Percentiles rank a stretch among this genome's conserved stretches.
phyloP scores from a whole-genome alignment of 495 filamentous ascomycete genomes.

The Penicillium mononematosum region DNA sequence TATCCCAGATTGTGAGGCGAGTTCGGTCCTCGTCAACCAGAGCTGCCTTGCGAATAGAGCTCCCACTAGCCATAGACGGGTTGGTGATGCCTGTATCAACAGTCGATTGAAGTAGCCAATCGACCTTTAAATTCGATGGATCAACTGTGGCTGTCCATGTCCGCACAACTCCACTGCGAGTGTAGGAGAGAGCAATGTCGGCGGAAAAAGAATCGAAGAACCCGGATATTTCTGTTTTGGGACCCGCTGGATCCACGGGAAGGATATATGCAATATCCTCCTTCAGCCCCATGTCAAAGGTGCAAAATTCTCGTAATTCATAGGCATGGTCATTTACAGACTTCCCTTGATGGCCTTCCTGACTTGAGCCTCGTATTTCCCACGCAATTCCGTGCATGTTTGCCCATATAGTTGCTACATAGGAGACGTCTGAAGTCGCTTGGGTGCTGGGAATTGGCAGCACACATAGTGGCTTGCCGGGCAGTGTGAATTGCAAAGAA shows the following conservation, averaged over 20 bases:
- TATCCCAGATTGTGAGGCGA: conserved; percentile 91
- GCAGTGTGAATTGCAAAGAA: conserved; percentile 56
- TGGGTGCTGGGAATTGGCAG: conserved; percentile 69
- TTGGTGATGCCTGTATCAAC: conserved; percentile 76
- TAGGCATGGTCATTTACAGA: conserved; percentile 25
- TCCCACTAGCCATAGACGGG: conserved; percentile 79
- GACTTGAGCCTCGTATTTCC: conserved; percentile 59
- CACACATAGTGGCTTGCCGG: conserved; percentile 78
- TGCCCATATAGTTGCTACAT: conserved; percentile 80
- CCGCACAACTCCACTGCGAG: conserved; percentile 66
- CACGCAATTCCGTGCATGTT: conserved; percentile 83
- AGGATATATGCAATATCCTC: conserved; percentile 80
- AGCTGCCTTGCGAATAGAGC: conserved; percentile 82
- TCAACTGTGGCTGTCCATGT: conserved; percentile 86
- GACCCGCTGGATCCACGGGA: conserved; percentile 87
- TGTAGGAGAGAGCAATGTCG: conserved; percentile 87
- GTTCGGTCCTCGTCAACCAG: conserved; percentile 71
- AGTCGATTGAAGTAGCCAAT: conserved; percentile 82
- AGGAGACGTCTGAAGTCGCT: conserved; percentile 45
- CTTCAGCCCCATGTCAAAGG: conserved; percentile 66
- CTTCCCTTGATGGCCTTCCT: conserved; percentile 21
- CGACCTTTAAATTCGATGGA: conserved; percentile 50
- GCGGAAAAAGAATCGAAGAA: conserved; percentile 86
- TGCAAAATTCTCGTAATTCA: conserved; percentile 64
- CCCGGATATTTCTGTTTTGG: conserved; percentile 65